These are phyloP conservation scores for Barbatosphaeria neglecta DNA, from an alignment of 495 filamentous ascomycete species.

Conservation along the genomic window DNA sequence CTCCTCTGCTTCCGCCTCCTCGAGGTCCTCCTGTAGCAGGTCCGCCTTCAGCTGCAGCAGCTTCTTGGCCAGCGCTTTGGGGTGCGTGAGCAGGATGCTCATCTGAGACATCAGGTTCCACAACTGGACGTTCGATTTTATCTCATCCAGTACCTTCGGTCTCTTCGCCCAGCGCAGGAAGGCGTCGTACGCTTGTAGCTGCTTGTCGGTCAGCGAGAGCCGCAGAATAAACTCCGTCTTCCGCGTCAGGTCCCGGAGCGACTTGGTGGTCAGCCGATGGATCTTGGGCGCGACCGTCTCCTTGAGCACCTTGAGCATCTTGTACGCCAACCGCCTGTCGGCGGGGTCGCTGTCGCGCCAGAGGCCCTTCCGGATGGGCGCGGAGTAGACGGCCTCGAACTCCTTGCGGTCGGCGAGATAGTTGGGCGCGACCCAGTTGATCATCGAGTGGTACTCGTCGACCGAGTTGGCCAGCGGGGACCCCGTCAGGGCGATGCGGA, in stretches of 20 bases:
- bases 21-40: not conserved
- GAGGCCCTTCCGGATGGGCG: conserved; percentile 63
- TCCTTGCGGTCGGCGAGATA: conserved; percentile 56
- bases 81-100: conserved; percentile 65
- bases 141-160: not conserved
- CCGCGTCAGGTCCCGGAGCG: conserved; percentile 49
- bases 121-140: conserved; percentile 5
- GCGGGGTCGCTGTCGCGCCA: conserved; percentile 44
- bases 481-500: conserved; percentile 77
- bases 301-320: conserved; percentile 59
- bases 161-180: conserved; percentile 33
- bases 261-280: conserved; percentile 57
- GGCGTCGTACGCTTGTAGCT: conserved; percentile 48
- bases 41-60: conserved; percentile 25
- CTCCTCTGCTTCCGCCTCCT: conserved; percentile 13
- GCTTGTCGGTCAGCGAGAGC: conserved; percentile 56
- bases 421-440: conserved; percentile 75
- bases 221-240: conserved; percentile 78
- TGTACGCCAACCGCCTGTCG: conserved; percentile 47
- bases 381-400: conserved; percentile 56
- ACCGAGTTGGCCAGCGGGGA: conserved; percentile 79
- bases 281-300: conserved; percentile 67
- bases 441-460: conserved; percentile 70
- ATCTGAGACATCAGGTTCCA: conserved; percentile 36
- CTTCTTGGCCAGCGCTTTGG: conserved; percentile 48